Evolutionary conservation across 2,329 filamentous ascomycete species (phyloP), one percentile per base, ranked within the genome.

Genomic region (Cytospora schulzeri): DNA sequence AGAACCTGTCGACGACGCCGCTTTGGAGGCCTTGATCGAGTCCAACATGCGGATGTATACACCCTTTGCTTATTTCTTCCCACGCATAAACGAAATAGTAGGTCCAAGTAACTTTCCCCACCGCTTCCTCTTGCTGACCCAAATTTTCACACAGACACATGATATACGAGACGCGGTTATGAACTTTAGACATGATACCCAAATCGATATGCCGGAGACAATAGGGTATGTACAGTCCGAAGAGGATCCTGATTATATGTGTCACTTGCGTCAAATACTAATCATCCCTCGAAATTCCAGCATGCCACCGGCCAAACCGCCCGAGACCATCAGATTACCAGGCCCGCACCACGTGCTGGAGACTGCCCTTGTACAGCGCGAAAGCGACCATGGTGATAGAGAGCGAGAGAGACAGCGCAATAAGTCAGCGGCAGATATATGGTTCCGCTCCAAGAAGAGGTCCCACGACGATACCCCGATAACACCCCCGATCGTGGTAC

Each of bases 31-130:
- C 3, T 68, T 78, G 24, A 73, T 79, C 33, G 68, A 74, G 52
- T 72, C 71, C 17, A 73, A 77, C 8, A 69, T 79, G 63, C 71
- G 69, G 38, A 70, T 78, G 9, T 73, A 74, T 17, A 70, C 75
- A 48, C 73, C 75, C 2, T 76, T 76, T 71, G 71, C 69, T 15
- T 54, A 45, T 8, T 60, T 69, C 12, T 68, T 71, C n/a, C 70
- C 70, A 19, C 61, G 64, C 1, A 64, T 69, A 17, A 63, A 59
- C 31, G 65, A 69, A 14, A 63, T 62, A 5, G 62, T 69, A 61
- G 38, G 70, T 67, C 35, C 35, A 7, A 11, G 52, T 28, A 9
- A 5, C 14, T 11, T 22, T 53, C 38, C 41, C 48, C 29, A 15
- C 7, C 9, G 7, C 4, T 5, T n/a, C 7, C 2, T 9, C 17